Conservation (phyloP, 139 green algal genomes). For the Helicosporidium sp. region DNA sequence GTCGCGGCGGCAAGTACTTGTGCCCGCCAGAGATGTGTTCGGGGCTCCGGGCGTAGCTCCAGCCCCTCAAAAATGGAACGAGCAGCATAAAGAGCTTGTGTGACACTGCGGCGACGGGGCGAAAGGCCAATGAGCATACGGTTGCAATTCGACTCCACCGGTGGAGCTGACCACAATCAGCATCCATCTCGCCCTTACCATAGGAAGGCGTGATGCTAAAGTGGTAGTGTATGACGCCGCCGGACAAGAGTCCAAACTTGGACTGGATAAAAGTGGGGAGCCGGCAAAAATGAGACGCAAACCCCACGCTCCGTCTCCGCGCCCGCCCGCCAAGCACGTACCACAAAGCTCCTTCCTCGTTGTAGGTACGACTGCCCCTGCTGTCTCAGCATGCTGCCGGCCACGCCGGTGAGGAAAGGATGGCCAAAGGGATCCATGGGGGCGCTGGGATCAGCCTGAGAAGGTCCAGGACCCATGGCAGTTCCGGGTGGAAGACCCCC, state of each 20-base stretch:
- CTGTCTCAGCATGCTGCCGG: conserved; percentile 26
- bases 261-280: conserved; percentile 4
- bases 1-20: conserved; percentile 63
- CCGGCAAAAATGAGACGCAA: no score
- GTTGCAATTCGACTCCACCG: no score
- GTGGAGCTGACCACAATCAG: no score
- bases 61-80: conserved; percentile 70
- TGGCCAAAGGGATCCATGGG: conserved; percentile 1
- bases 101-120: conserved; percentile 43
- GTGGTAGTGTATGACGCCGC: conserved; percentile 52
- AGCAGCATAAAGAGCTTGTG: conserved; percentile 84
- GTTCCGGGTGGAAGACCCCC: no score
- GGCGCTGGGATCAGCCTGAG: background rate
- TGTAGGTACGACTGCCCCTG: conserved; percentile 25
- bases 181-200: no score
- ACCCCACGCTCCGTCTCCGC: no score
- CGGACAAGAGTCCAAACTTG: conserved; percentile 51
- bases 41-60: conserved; percentile 50
- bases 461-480: background rate
- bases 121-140: no score
- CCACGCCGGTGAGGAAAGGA: conserved; percentile 20
- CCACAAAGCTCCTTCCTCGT: conserved; percentile 24
- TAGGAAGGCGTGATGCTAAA: conserved; percentile 75
- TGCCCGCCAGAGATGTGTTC: conserved; percentile 62
- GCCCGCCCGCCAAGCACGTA: no score